A percentile compares a stretch with the other conserved stretches of the same genome.
Evolutionary conservation across 176 grass and related monocot species (phyloP).

Genomic region (Eragrostis curvula): DNA sequence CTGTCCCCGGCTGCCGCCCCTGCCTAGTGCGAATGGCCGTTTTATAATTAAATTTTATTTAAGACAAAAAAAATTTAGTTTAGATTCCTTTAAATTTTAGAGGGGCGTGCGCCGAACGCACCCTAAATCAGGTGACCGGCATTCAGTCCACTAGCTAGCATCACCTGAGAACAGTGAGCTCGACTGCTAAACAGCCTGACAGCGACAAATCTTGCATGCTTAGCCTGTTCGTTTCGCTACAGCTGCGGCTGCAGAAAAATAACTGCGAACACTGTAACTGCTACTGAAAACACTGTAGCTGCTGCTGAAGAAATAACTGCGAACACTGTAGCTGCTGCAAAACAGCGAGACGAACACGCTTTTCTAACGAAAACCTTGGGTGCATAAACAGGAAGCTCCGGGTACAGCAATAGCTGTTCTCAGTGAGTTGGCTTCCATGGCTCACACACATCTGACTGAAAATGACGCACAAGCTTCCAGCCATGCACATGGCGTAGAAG

Average conservation of each 20-base stretch:
- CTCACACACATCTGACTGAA: background rate
- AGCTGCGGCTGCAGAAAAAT: too few relatives aligned
- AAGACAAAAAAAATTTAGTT: too few relatives aligned
- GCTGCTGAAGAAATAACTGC: too few relatives aligned
- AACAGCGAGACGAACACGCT: too few relatives aligned
- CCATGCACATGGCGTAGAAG: background rate
- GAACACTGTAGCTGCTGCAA: too few relatives aligned
- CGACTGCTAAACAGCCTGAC: background rate
- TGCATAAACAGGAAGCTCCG: background rate
- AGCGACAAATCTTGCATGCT: background rate
- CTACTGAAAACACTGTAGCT: too few relatives aligned
- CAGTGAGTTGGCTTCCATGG: background rate
- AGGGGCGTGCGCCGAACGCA: too few relatives aligned
- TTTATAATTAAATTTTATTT: too few relatives aligned
- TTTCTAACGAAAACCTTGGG: constrained; percentile 16
- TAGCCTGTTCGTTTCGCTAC: too few relatives aligned
- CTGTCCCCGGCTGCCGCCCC: background rate
- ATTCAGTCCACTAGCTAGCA: background rate
- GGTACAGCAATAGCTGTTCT: background rate
- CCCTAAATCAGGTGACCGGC: constrained; percentile 7
- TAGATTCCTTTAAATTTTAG: too few relatives aligned
- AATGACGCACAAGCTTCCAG: background rate
- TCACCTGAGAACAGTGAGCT: constrained; percentile 26
- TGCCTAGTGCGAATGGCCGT: too few relatives aligned
- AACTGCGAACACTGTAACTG: too few relatives aligned